Percentiles rank a stretch among this genome's conserved stretches.
phyloP scores from a whole-genome alignment of 139 green algal genomes.

The Micromonas commoda region DNA sequence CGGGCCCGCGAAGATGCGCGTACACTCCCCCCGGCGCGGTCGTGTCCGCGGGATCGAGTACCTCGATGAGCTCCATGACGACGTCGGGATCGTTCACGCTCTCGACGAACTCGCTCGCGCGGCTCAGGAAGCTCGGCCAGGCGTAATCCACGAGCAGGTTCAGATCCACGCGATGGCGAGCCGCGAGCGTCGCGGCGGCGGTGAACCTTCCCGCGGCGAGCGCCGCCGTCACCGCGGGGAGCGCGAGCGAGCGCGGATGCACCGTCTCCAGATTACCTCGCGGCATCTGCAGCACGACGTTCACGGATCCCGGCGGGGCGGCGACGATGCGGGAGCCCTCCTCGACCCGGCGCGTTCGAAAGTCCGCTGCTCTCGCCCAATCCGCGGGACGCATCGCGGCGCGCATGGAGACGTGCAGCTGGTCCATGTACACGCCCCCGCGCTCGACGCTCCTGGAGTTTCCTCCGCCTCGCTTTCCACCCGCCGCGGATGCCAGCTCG shows the following conservation, averaged over 20 bases:
- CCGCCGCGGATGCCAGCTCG: not conserved
- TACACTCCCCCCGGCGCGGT: conserved; percentile 56
- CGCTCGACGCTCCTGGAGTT: not conserved
- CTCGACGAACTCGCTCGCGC: conserved; percentile 50
- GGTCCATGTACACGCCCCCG: conserved; percentile 1
- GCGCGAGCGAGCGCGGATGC: conserved; percentile 66
- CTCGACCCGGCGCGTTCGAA: not conserved
- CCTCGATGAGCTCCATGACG: conserved; percentile 70
- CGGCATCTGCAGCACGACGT: conserved; percentile 64
- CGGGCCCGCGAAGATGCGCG: conserved; percentile 3
- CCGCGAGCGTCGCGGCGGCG: conserved; percentile 23
- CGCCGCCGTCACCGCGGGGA: conserved; percentile 51
- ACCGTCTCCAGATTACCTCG: conserved; percentile 89
- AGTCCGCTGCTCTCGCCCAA: conserved; percentile 1
- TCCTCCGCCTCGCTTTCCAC: not conserved
- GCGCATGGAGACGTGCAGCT: conserved; percentile 30
- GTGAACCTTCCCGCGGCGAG: conserved; percentile 41
- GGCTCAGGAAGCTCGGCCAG: conserved; percentile 65
- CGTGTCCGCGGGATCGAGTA: conserved; percentile 47
- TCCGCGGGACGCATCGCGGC: conserved; percentile 60
- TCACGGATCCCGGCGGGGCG: conserved; percentile 13
- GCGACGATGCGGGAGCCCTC: conserved; percentile 33
- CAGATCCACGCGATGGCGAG: conserved; percentile 65
- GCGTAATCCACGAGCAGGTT: conserved; percentile 86
- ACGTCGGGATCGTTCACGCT: conserved; percentile 19